phyloP scores from a whole-genome alignment of 495 filamentous ascomycete genomes.

The Podospora bellae-mahoneyi region DNA sequence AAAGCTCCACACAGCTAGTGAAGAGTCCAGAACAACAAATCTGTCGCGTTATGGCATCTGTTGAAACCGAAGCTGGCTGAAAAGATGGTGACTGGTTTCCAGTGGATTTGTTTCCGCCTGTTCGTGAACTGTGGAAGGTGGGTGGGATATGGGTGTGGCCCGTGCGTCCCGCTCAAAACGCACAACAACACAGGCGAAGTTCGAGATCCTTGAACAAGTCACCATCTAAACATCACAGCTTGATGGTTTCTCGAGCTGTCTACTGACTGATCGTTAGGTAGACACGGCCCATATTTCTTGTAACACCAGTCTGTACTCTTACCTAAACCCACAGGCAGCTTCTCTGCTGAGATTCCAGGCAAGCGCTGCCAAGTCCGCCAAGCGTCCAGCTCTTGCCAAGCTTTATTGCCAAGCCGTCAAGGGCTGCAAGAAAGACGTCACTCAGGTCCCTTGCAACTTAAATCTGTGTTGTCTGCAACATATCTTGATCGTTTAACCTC shows the following conservation, averaged over 20 bases:
- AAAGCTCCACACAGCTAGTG: not conserved
- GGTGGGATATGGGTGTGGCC: not conserved
- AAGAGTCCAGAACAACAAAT: not conserved
- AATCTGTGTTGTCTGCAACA: not conserved
- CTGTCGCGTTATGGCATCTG: not conserved
- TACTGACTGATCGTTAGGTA: not conserved
- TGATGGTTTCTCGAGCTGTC: not conserved
- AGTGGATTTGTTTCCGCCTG: not conserved
- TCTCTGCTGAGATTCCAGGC: not conserved
- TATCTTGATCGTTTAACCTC: slow-evolving; percentile 8
- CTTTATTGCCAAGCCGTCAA: slow-evolving; percentile 36
- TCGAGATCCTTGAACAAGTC: not conserved
- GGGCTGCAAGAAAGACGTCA: slow-evolving; percentile 18
- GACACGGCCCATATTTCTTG: not conserved
- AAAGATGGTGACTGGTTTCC: not conserved
- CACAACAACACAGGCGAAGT: not conserved
- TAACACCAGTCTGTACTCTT: not conserved
- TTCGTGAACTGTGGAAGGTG: not conserved
- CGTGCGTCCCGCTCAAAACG: not conserved
- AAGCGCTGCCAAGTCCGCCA: slow-evolving; percentile 21
- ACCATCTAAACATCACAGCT: too few relatives aligned
- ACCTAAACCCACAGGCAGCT: not conserved
- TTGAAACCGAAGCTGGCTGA: not conserved
- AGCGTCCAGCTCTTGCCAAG: slow-evolving; percentile 23
- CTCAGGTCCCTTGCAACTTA: not conserved